phyloP scores from a whole-genome alignment of 306 rosid genomes.

The Prunus armeniaca region DNA sequence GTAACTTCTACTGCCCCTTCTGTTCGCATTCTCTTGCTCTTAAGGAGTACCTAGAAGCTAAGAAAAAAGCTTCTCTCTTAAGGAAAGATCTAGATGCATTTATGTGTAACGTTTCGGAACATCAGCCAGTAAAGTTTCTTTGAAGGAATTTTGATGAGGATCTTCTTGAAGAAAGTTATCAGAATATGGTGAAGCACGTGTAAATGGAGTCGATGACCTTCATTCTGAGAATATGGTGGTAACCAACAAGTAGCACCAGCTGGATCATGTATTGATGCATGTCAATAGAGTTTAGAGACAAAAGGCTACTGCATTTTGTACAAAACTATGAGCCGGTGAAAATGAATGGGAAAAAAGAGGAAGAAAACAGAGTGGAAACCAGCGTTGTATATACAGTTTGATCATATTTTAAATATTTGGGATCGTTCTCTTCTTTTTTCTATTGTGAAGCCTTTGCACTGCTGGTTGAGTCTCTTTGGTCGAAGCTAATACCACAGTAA shows the following conservation, averaged over 20 bases:
- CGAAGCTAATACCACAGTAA: neutral
- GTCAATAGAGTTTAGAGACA: slow-evolving; percentile 18
- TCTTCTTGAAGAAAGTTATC: slow-evolving; percentile 23
- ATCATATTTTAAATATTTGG: neutral
- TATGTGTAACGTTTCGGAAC: slow-evolving; percentile 19
- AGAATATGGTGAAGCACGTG: slow-evolving; percentile 14
- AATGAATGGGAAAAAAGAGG: slow-evolving; percentile 23
- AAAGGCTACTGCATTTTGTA: slow-evolving; percentile 21
- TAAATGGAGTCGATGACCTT: slow-evolving; percentile 28
- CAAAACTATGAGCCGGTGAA: slow-evolving; percentile 18
- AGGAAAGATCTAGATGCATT: slow-evolving; percentile 46
- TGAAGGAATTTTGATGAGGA: slow-evolving; percentile 26
- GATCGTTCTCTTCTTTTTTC: neutral
- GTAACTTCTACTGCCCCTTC: slow-evolving; percentile 62
- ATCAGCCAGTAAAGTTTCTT: slow-evolving; percentile 11
- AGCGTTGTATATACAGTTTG: neutral
- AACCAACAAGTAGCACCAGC: slow-evolving; percentile 25
- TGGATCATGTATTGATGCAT: neutral
- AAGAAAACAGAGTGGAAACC: neutral
- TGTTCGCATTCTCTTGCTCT: slow-evolving; percentile 54
- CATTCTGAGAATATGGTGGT: slow-evolving; percentile 5
- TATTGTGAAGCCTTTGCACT: neutral
- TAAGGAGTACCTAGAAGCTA: slow-evolving; percentile 58
- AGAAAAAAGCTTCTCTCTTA: slow-evolving; percentile 48
- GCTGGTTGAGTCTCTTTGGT: neutral